Conservation (phyloP, 106 monocot species). For the Triglochin maritima region DNA sequence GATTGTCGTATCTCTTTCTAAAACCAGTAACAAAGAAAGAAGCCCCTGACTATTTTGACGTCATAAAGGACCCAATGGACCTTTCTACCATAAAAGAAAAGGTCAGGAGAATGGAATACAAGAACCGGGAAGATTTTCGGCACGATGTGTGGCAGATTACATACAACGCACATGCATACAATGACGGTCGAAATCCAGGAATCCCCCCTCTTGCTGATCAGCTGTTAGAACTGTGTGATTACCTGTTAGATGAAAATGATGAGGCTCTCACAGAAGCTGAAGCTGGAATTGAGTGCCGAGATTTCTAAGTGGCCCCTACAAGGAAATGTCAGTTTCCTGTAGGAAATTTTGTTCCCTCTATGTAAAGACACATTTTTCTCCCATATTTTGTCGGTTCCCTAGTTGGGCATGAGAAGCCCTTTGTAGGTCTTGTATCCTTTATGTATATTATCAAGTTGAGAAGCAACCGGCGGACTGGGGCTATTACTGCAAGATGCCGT, state of each 20-base stretch:
- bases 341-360: no score
- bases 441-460: no score
- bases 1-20: conserved; percentile 57
- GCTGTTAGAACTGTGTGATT: conserved; percentile 79
- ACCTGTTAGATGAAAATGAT: conserved; percentile 34
- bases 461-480: no score
- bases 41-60: conserved; percentile 78
- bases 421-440: no score
- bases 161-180: conserved; percentile 74
- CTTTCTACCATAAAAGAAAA: conserved; percentile 82
- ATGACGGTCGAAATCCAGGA: conserved; percentile 54
- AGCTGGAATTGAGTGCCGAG: conserved; percentile 20
- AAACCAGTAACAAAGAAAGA: conserved; percentile 96
- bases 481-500: no score
- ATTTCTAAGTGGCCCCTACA: neutral
- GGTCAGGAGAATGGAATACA: conserved; percentile 86
- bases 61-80: conserved; percentile 70
- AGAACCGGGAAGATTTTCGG: conserved; percentile 63
- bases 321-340: no score
- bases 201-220: conserved; percentile 96
- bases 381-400: no score
- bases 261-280: conserved; percentile 50
- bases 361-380: no score
- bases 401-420: no score
- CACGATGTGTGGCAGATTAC: conserved; percentile 93